These are phyloP conservation scores for Cyberlindnera subsufficiens DNA, from an alignment of 805 yeast genomes.

Conservation along the genomic window DNA sequence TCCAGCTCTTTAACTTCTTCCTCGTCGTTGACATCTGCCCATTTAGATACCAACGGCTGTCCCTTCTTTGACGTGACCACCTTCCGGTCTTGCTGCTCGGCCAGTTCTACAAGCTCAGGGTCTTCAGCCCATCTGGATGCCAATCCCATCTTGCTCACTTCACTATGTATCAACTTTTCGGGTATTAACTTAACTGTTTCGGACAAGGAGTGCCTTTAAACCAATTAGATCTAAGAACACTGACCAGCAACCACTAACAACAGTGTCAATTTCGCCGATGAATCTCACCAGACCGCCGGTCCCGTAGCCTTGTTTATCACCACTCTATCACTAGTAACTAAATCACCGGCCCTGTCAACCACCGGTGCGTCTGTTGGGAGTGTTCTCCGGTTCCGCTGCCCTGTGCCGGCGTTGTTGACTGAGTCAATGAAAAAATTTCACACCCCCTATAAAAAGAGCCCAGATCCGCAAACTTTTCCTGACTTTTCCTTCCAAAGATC, in stretches of 20 bases:
- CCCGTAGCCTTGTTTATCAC: too few relatives aligned
- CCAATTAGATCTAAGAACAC: too few relatives aligned
- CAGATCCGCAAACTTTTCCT: not conserved
- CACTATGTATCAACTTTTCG: not conserved
- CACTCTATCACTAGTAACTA: not conserved
- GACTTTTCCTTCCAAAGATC: not conserved
- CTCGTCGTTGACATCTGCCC: slow-evolving; percentile 16
- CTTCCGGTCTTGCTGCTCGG: slow-evolving; percentile 14
- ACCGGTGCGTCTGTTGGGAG: not conserved
- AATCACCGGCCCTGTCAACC: not conserved
- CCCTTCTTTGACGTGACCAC: slow-evolving; percentile 14
- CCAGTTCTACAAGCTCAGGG: slow-evolving; percentile 11
- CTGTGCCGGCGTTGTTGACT: not conserved
- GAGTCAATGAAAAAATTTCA: slow-evolving; percentile 2
- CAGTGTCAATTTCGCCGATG: too few relatives aligned
- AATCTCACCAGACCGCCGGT: too few relatives aligned
- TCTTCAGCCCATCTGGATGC: slow-evolving; percentile 23
- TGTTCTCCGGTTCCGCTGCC: not conserved
- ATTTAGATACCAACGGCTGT: slow-evolving; percentile 16
- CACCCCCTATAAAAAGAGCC: too few relatives aligned
- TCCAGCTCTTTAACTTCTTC: slow-evolving; percentile 8
- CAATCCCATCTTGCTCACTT: slow-evolving; percentile 5
- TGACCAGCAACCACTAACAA: too few relatives aligned
- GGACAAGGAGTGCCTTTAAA: too few relatives aligned
- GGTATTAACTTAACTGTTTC: not conserved